Evolutionary conservation across 208 protist species (phyloP), one percentile per base, ranked within the genome.

Genomic region (Novymonas esmeraldas): DNA sequence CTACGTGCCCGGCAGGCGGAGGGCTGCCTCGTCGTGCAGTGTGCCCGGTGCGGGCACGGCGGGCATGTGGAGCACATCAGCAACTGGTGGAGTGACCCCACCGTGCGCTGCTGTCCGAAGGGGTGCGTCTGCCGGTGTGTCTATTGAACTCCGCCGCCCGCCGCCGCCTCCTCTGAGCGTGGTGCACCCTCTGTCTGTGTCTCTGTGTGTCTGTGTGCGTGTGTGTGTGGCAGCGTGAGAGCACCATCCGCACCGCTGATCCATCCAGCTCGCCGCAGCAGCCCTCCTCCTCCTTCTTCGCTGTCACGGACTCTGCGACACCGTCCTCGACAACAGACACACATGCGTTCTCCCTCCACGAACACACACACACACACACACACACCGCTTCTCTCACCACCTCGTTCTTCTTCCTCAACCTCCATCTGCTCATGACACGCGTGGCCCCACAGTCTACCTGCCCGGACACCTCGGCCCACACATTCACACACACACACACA

Each of bases 11-110:
- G 42, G 14, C 45, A 75, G 28, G 54, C 52, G 9, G 82, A 90
- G 51, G 85, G 79, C 18, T 88, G 81, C 63, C 56, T 94, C 9
- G 68, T 87, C 16, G 64, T 94, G 13, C 85, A 89, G 59, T 94
- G 89, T 57, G 63, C 75, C 14, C 76, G 70, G 31, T 94, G 89
- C 63, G 89, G 89, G 2, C 89, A 94, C 60, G 89, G 89, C 28
- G 89, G 89, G 1, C 89, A 94, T 34, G 79, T 88, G 28, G 78
- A 82, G 42, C 89, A 94, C 59, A 83, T 94, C 36, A 68, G 72
- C 54, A 81, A 60, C 42, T 92, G 89, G 89, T 94, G 89, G 85
- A 59, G 71, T n/a, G 73, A 86, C 42, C 56, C 72, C 16, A 82
- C 50, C 20, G 83, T 92, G 52, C 57, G 51, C 33, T 81, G 76